Evolutionary conservation across 169 alveolate genomes (phyloP).

Genomic region (Eimeria maxima): DNA sequence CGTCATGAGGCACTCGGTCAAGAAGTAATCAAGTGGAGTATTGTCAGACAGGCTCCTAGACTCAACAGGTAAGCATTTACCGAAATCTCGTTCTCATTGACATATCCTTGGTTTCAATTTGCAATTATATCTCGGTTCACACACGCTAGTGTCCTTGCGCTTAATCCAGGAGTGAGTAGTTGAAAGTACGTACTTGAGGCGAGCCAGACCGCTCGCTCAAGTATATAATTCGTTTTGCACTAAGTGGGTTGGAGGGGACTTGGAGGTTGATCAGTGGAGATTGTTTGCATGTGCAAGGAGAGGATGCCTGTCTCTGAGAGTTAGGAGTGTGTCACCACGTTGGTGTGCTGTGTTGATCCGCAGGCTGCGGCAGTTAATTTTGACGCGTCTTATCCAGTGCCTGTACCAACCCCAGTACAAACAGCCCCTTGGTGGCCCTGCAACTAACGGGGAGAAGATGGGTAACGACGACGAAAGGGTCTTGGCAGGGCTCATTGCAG

Average conservation of each 20-base stretch:
- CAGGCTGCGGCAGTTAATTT: constrained; percentile 81
- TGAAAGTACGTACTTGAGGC: not conserved
- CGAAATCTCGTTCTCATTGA: not conserved
- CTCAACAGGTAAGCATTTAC: constrained; percentile 60
- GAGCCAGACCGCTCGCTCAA: not conserved
- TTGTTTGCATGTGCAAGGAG: not conserved
- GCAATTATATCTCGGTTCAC: not conserved
- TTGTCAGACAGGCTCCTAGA: constrained; percentile 81
- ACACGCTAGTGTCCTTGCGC: not conserved
- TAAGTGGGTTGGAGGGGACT: not conserved
- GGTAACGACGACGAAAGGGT: constrained; percentile 39
- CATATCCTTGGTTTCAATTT: not conserved
- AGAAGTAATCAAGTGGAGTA: constrained; percentile 75
- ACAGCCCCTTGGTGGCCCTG: constrained; percentile 31
- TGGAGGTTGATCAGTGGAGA: not conserved
- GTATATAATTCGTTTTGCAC: not conserved
- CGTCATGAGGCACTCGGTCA: constrained; percentile 40
- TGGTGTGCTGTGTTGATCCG: not conserved
- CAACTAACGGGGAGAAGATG: constrained; percentile 19
- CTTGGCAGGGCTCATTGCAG: constrained; percentile 60
- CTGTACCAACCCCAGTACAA: constrained; percentile 68
- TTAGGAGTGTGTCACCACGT: not conserved
- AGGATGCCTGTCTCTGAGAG: not conserved
- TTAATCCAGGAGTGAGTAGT: not conserved
- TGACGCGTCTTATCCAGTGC: constrained; percentile 78